Evolutionary conservation across 2,329 filamentous ascomycete species (phyloP), one percentile per base, ranked within the genome.

Genomic region (Neurospora crassa): DNA sequence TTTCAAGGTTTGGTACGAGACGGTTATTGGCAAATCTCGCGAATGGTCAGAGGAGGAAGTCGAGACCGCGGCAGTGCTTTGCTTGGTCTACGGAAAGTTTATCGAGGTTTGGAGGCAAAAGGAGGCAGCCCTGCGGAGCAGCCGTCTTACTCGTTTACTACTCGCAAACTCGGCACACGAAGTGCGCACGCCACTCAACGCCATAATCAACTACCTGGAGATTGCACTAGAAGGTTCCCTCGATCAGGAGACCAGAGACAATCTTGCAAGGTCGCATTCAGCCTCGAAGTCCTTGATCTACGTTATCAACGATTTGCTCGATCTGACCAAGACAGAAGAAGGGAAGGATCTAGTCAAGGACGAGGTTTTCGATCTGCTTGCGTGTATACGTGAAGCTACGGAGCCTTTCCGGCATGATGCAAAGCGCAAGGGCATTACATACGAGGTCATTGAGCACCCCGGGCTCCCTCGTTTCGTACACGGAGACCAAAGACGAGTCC

Each of bases 101-200:
- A 97, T 97, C 76, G 92, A 96, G 77, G 93, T 97, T 1, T 97
- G 94, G 94, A 86, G 93, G 71, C 92, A 97, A 78, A 97, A 97
- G 75, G 94, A 97, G 79, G 91, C 90, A 1, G 92, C 92, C 0
- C 78, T 97, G 72, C 91, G 96, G 76, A 95, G 85, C 78, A 96
- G 91, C 75, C 91, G 94, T 72, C 83, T 97, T 2, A 97, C 93
- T 0, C 86, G 89, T 67, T 81, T 97, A 4, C 81, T 97, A 1
- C 84, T 97, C 29, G 92, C 93, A 5, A 97, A 97, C 74, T 96
- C 93, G 0, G 94, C 94, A 0, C 94, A 97, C 74, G 94, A 97
- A 82, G 93, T 97, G 10, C 90, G 94, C 68, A 97, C 94, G 0
- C 94, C 94, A 0, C 82, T 97, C 2, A 97, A 97, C 77, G 94